Conservation (phyloP, 129 eudicot genomes). For the Flaveria sonorensis region DNA sequence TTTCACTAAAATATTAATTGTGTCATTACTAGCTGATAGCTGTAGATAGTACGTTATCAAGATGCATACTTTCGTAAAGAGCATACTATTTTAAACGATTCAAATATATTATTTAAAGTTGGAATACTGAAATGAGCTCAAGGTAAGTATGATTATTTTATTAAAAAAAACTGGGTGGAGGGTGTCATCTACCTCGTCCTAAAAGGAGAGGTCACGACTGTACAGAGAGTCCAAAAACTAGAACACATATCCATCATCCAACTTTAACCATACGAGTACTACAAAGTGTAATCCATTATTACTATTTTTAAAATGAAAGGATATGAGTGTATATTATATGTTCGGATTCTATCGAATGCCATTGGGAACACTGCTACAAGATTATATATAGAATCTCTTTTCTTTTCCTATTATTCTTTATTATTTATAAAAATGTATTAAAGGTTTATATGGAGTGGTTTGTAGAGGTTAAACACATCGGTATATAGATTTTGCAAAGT, state of each 20-base stretch:
- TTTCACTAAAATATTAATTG: background rate
- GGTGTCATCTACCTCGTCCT: background rate
- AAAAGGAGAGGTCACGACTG: conserved; percentile 3
- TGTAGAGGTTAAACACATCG: too few relatives aligned
- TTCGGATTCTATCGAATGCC: background rate
- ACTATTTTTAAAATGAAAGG: background rate
- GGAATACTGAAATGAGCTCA: background rate
- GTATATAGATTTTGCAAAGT: too few relatives aligned
- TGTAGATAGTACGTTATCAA: background rate
- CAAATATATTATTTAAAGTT: too few relatives aligned
- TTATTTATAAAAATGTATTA: background rate
- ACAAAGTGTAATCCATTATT: too few relatives aligned
- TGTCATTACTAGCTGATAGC: background rate
- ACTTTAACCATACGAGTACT: background rate
- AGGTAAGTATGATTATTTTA: background rate
- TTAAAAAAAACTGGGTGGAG: background rate
- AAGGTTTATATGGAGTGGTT: too few relatives aligned
- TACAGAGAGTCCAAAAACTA: background rate
- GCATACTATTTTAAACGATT: background rate
- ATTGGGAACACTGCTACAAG: background rate
- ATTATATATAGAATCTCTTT: background rate
- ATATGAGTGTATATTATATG: background rate
- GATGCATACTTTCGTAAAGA: background rate
- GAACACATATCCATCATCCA: background rate
- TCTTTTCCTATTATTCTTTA: background rate